Evolutionary conservation across 352 stramenopile genomes (phyloP).

Genomic region (Globisporangium lucens): DNA sequence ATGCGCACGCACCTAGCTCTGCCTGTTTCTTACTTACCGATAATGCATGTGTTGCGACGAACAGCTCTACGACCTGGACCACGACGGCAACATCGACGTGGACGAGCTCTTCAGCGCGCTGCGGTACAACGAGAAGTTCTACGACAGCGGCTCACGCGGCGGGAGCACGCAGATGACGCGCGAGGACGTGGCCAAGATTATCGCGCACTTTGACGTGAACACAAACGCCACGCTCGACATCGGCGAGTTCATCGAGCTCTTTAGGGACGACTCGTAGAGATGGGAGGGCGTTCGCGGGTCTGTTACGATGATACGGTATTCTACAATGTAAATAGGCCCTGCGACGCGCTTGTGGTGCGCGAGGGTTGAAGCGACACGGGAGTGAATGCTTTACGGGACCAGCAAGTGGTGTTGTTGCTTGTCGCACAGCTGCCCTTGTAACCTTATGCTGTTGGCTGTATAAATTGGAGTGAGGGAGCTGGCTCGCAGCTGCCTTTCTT

Average conservation of each 20-base stretch:
- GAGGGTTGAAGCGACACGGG: background rate
- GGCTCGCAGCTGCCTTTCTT: too few relatives aligned
- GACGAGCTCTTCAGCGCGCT: constrained; percentile 66
- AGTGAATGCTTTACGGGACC: background rate
- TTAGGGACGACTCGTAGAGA: constrained; percentile 58
- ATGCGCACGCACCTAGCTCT: too few relatives aligned
- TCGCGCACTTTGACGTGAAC: constrained; percentile 73
- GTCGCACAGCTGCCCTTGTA: background rate
- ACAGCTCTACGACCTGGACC: constrained; percentile 62
- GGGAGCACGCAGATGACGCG: constrained; percentile 34
- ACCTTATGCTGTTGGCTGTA: too few relatives aligned
- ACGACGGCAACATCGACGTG: constrained; percentile 66
- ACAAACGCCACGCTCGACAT: constrained; percentile 73
- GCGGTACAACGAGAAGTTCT: constrained; percentile 71
- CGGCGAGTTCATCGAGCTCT: constrained; percentile 77
- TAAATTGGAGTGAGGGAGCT: too few relatives aligned
- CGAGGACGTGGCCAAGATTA: constrained; percentile 67
- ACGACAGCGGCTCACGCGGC: constrained; percentile 37
- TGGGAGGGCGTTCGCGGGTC: background rate
- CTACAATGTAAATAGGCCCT: background rate
- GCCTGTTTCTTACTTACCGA: too few relatives aligned
- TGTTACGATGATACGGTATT: background rate
- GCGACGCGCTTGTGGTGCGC: background rate
- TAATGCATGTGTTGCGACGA: background rate
- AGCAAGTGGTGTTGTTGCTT: background rate